These are phyloP conservation scores for Colletotrichum sp. DNA, from an alignment of 2,329 filamentous ascomycete species.

Conservation along the genomic window DNA sequence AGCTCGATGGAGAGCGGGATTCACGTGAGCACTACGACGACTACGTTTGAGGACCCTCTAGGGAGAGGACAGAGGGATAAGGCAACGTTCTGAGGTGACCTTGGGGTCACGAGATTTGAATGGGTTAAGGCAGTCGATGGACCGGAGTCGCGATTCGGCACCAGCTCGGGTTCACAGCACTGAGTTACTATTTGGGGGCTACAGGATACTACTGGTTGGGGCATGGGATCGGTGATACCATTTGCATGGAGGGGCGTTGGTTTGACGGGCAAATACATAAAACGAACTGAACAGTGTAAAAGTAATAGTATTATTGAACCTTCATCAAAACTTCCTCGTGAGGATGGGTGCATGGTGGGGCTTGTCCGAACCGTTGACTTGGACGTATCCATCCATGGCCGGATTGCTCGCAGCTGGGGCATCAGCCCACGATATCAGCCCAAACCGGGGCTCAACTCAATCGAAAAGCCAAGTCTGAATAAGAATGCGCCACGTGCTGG, in stretches of 20 bases:
- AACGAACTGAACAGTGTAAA: not conserved
- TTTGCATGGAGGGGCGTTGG: not conserved
- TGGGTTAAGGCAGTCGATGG: not conserved
- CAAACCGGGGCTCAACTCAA: not conserved
- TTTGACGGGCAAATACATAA: not conserved
- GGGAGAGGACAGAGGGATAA: not conserved
- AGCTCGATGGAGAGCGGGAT: conserved; percentile 21
- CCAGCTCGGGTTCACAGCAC: not conserved
- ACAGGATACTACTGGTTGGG: not conserved
- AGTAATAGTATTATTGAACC: not conserved
- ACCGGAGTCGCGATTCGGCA: not conserved
- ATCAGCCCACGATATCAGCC: not conserved
- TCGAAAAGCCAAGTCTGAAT: not conserved
- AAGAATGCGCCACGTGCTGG: not conserved
- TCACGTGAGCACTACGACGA: conserved; percentile 23
- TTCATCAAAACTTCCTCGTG: not conserved
- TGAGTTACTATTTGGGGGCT: not conserved
- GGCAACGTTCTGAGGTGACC: not conserved
- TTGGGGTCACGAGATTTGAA: not conserved
- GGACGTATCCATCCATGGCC: not conserved
- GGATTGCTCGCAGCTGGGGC: not conserved
- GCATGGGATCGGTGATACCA: not conserved
- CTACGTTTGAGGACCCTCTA: not conserved
- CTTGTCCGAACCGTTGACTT: not conserved
- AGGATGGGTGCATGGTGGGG: not conserved